Evolutionary conservation across 2,329 filamentous ascomycete genomes (phyloP).

Genomic region (Trichoderma sp.): DNA sequence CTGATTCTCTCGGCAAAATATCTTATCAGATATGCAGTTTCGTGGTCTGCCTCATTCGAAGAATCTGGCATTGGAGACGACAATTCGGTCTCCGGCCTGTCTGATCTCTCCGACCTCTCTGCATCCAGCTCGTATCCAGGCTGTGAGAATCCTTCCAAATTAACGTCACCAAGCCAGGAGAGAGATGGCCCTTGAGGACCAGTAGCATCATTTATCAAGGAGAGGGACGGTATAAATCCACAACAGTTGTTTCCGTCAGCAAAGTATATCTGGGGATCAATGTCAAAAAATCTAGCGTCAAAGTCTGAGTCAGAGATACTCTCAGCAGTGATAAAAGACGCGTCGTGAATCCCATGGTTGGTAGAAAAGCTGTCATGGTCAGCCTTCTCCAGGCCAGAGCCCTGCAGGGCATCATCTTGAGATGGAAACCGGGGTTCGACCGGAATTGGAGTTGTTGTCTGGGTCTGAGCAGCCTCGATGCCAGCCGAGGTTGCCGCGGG

Average conservation of each 20-base stretch:
- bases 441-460: neutral
- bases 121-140: neutral
- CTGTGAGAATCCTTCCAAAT: neutral
- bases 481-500: neutral
- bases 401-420: neutral
- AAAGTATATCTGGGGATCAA: constrained; percentile 23
- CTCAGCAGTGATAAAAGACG: neutral
- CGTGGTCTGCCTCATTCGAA: constrained; percentile 17
- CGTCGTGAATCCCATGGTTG: neutral
- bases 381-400: neutral
- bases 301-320: constrained; percentile 17
- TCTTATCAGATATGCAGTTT: constrained; percentile 21
- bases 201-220: neutral
- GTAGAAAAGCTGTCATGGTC: neutral
- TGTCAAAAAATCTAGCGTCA: constrained; percentile 21
- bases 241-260: constrained; percentile 22
- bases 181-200: constrained; percentile 3
- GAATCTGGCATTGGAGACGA: neutral
- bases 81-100: neutral
- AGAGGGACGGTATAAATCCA: constrained; percentile 19
- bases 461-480: neutral
- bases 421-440: neutral
- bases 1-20: constrained; percentile 23
- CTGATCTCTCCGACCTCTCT: neutral
- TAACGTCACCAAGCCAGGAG: neutral